Evolutionary conservation across 257 asterid genomes (phyloP).

Genomic region (Linaria vulgaris): DNA sequence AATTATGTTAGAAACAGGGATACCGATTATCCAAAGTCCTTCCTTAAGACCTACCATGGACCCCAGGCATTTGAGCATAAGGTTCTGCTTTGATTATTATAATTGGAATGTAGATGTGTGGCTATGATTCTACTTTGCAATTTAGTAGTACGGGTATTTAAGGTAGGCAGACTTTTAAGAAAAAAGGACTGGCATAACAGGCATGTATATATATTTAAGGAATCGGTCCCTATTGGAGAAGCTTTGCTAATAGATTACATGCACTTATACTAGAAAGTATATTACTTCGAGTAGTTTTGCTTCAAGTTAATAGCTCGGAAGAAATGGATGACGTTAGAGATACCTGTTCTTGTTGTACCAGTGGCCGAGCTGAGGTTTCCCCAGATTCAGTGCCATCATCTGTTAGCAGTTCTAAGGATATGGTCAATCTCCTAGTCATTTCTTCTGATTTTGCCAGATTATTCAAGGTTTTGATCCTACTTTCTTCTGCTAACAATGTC

Average conservation of each 20-base stretch:
- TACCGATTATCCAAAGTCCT: not conserved
- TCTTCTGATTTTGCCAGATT: constrained; percentile 53
- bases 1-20: not conserved
- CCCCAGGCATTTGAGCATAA: not conserved
- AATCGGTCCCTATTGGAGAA: no score
- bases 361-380: constrained; percentile 27
- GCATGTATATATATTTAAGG: no score
- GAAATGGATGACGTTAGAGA: constrained; percentile 13
- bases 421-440: constrained; percentile 35
- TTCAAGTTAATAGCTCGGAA: not conserved
- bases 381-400: constrained; percentile 29
- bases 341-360: constrained; percentile 34
- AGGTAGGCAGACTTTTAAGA: not conserved
- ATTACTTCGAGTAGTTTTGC: not conserved
- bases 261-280: not conserved
- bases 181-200: no score
- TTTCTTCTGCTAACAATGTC: constrained; percentile 45
- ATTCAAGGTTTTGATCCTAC: constrained; percentile 42
- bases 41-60: not conserved
- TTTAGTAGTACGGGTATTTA: not conserved
- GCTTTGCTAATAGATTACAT: not conserved
- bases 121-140: not conserved
- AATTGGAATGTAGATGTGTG: not conserved
- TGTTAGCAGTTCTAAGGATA: constrained; percentile 29
- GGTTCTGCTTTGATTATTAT: not conserved